Conservation (phyloP, 495 filamentous ascomycete genomes). For the Entonaema liquescens region DNA sequence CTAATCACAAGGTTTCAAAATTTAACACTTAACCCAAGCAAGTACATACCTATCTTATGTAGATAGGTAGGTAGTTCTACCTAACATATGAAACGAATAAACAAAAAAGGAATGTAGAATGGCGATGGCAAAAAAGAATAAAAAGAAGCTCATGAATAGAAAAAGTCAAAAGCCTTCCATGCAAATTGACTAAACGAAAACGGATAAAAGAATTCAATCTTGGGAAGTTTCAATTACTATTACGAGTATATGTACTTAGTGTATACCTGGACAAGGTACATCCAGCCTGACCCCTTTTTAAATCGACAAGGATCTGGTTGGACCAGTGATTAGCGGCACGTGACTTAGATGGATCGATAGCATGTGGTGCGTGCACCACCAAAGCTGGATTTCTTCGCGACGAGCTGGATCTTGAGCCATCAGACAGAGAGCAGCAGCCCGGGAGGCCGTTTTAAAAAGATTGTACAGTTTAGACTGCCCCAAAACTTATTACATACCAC, state of each 20-base stretch:
- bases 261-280: not conserved
- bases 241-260: not conserved
- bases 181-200: not conserved
- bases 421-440: slow-evolving; percentile 29
- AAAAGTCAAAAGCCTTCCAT: too few relatives aligned
- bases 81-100: not conserved
- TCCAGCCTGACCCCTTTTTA: not conserved
- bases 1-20: not conserved
- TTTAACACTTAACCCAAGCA: not conserved
- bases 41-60: too few relatives aligned
- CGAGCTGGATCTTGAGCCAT: slow-evolving; percentile 37
- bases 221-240: not conserved
- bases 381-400: slow-evolving; percentile 28
- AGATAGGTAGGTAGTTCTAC: too few relatives aligned
- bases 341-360: slow-evolving; percentile 2
- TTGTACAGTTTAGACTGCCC: slow-evolving; percentile 42
- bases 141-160: not conserved
- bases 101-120: not conserved
- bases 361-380: slow-evolving; percentile 29
- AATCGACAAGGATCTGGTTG: not conserved
- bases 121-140: not conserved
- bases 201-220: not conserved
- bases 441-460: slow-evolving; percentile 34
- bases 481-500: slow-evolving; percentile 44
- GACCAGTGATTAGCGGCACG: slow-evolving; percentile 6